phyloP scores from a whole-genome alignment of 495 filamentous ascomycete genomes.

The Xanthoparmelia taractica region DNA sequence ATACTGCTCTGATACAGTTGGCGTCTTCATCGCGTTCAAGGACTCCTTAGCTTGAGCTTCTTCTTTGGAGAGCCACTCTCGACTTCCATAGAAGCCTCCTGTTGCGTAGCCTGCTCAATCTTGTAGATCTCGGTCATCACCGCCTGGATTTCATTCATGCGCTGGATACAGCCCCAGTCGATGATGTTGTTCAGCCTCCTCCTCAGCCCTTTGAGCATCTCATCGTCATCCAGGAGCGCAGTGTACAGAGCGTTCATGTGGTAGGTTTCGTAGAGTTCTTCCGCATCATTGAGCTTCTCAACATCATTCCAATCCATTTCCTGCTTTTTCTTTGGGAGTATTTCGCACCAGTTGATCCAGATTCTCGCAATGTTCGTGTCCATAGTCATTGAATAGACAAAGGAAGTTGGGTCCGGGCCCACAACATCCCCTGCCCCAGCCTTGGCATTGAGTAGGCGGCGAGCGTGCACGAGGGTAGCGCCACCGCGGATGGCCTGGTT shows the following conservation, averaged over 20 bases:
- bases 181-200: background rate
- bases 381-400: background rate
- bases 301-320: background rate
- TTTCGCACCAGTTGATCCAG: slow-evolving; percentile 3
- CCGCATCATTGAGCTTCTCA: background rate
- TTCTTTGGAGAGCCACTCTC: too few relatives aligned
- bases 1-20: too few relatives aligned
- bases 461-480: background rate
- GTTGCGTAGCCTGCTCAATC: too few relatives aligned
- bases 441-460: slow-evolving; percentile 6
- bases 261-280: slow-evolving; percentile 1
- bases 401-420: background rate
- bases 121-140: too few relatives aligned
- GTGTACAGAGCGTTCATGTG: background rate
- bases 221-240: background rate
- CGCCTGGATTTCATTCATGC: background rate
- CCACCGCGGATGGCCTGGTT: slow-evolving; percentile 7
- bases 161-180: slow-evolving; percentile 6
- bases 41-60: background rate
- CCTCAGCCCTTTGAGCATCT: slow-evolving; percentile 2
- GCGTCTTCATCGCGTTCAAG: too few relatives aligned
- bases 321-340: background rate
- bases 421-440: background rate
- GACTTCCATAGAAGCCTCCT: too few relatives aligned
- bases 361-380: background rate